Base-by-base conservation (phyloP, 202 grass and related monocot species). In the Digitaria exilis region DNA sequence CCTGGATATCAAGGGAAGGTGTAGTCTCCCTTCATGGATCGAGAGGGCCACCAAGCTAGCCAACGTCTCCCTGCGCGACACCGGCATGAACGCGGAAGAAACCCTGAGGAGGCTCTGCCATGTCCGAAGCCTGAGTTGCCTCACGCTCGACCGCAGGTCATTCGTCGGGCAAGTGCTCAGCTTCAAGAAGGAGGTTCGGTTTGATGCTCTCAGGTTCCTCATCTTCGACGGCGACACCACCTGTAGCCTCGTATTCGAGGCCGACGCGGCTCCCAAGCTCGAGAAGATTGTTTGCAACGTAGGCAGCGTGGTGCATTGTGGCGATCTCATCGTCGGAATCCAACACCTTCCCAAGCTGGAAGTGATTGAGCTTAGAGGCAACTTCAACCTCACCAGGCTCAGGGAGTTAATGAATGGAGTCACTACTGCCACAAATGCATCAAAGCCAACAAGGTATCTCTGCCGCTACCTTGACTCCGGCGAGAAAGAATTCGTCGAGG, bases 1-100 rank as follows among this genome's bases (percentile, higher is more conserved):
- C 26, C 54, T 82, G 1, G 22, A 71, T 6, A 56, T 82, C 79
- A 70, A 11, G 15, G 16, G 16, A 12, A 44, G 37, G 18, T 5
- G 30, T 5, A 6, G 13, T 5, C 24, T 82, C 4, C 79, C 66
- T 22, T 3, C 4, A 0, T 71, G 67, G 35, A 59, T 61, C 52
- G 4, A 4, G 12, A 18, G 2, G 5, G 16, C 5, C 6, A 0
- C 5, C 0, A 16, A 17, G 6, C 79, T 81, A 1, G 9, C 24
- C 22, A 81, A 71, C 18, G 15, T 81, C 39, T 48, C 79, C 17
- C 79, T 81, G 44, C 25, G 37, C 4, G 25, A 24, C 22, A 81
- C 35, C 1, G 5, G 2, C 9, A 0, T 81, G 11, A 5, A 2
- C 1, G 0, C 1, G 18, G 0, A 1, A 0, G 10, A 25, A 17